Conservation (phyloP, 2,329 filamentous ascomycete species). For the Exophiala alcalophila region DNA sequence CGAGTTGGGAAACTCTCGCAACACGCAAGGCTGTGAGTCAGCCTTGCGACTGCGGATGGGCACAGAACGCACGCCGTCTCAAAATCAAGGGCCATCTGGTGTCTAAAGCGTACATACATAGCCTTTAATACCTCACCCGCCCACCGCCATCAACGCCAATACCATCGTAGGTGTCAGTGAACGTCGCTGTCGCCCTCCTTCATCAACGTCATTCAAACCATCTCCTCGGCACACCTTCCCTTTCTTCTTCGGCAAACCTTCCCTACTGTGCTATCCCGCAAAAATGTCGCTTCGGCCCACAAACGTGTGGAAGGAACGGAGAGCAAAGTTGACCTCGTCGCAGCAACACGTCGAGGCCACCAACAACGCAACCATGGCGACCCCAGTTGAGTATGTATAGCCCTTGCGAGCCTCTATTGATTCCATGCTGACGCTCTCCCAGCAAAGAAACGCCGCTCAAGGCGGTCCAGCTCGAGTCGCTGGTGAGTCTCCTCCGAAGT, state of each 20-base stretch:
- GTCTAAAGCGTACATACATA: background rate
- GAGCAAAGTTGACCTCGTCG: conserved; percentile 55
- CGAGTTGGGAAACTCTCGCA: too few species aligned
- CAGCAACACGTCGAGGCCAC: conserved; percentile 92
- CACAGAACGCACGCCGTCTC: background rate
- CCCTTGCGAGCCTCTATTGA: background rate
- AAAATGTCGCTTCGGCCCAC: conserved; percentile 21
- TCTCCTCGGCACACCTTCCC: conserved; percentile 14
- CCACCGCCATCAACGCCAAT: too few species aligned
- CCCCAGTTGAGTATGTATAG: conserved; percentile 10
- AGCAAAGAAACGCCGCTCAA: conserved; percentile 71
- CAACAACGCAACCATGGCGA: conserved; percentile 68
- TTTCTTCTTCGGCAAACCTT: conserved; percentile 10
- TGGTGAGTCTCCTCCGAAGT: conserved; percentile 63
- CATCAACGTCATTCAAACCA: too few species aligned
- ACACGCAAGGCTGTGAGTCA: conserved; percentile 9
- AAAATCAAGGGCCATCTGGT: background rate
- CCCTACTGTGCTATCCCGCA: conserved; percentile 1
- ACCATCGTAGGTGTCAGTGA: too few species aligned
- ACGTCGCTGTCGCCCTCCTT: too few species aligned
- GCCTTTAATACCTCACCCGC: too few species aligned
- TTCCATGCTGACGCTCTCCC: conserved; percentile 23
- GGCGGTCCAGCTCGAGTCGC: conserved; percentile 88
- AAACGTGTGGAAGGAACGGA: conserved; percentile 3
- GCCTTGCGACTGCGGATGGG: background rate